Evolutionary conservation across 139 green algal genomes (phyloP).

Genomic region (Chlamydomonas incerta): DNA sequence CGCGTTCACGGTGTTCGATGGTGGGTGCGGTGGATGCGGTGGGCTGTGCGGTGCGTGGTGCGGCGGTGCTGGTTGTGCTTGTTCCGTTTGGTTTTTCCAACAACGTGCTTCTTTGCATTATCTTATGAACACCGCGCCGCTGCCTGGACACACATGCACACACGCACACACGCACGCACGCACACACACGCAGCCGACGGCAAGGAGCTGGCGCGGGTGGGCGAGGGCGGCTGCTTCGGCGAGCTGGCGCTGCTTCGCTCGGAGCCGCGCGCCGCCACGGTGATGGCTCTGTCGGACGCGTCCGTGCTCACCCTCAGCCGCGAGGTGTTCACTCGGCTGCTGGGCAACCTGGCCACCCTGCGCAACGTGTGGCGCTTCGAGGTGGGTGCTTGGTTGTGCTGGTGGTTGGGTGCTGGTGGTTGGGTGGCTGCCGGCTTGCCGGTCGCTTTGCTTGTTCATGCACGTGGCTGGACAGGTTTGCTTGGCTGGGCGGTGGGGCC

Average conservation of each 20-base stretch:
- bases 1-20: constrained; percentile 78
- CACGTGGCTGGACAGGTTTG: too few species aligned
- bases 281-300: constrained; percentile 66
- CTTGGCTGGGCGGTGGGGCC: too few species aligned
- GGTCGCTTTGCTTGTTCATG: too few species aligned
- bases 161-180: too few species aligned
- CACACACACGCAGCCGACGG: constrained; percentile 29
- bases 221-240: constrained; percentile 89
- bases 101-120: too few species aligned
- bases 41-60: too few species aligned
- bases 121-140: too few species aligned
- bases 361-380: constrained; percentile 90
- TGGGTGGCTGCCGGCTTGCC: neutral
- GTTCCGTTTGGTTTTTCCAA: too few species aligned
- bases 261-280: constrained; percentile 77
- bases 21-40: too few species aligned
- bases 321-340: constrained; percentile 76
- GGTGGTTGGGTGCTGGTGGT: neutral
- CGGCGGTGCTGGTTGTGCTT: too few species aligned
- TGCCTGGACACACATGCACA: too few species aligned
- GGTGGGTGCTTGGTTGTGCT: constrained; percentile 23
- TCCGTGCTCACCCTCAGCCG: constrained; percentile 74
- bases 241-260: constrained; percentile 87
- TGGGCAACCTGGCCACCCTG: constrained; percentile 79
- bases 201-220: constrained; percentile 65